Evolutionary conservation across 768 basidiomycete species (phyloP).

Genomic region (Candolleomyces aberdarensis): DNA sequence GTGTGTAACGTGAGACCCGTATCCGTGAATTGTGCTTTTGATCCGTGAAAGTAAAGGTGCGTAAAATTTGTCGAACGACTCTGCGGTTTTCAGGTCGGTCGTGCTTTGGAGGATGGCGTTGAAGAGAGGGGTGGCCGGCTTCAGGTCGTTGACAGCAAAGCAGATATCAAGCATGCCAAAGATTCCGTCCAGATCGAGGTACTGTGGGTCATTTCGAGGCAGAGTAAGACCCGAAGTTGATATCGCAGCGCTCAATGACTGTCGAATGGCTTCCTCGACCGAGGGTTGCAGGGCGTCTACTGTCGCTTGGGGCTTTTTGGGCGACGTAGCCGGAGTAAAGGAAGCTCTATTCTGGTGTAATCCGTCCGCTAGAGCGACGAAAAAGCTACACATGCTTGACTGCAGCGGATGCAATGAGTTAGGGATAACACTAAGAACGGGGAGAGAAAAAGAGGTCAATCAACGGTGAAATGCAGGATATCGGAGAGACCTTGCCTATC

Average conservation of each 20-base stretch:
- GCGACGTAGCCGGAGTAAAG: constrained; percentile 4
- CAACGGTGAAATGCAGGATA: too few relatives aligned
- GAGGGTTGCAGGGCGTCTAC: neutral
- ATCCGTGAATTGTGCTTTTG: too few relatives aligned
- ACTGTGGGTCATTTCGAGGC: too few relatives aligned
- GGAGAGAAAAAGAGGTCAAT: too few relatives aligned
- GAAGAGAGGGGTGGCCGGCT: neutral
- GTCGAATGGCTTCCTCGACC: neutral
- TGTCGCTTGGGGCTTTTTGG: neutral
- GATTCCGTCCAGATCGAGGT: neutral
- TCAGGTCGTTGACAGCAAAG: neutral
- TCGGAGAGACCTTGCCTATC: neutral
- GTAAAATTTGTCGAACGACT: too few relatives aligned
- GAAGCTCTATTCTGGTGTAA: constrained; percentile 10
- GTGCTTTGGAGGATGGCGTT: neutral
- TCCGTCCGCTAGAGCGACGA: constrained; percentile 19
- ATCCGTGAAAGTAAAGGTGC: too few relatives aligned
- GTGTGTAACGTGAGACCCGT: too few relatives aligned
- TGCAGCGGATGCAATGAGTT: too few relatives aligned
- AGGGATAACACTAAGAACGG: too few relatives aligned
- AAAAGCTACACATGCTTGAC: too few relatives aligned
- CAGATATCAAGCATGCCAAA: neutral
- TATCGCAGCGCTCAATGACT: neutral
- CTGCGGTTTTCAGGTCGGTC: too few relatives aligned
- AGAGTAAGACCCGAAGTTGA: too few relatives aligned